A percentile compares a stretch with the other conserved stretches of the same genome.
phyloP scores from a whole-genome alignment of 23 red algal genomes.

The Gracilaria gracilis region DNA sequence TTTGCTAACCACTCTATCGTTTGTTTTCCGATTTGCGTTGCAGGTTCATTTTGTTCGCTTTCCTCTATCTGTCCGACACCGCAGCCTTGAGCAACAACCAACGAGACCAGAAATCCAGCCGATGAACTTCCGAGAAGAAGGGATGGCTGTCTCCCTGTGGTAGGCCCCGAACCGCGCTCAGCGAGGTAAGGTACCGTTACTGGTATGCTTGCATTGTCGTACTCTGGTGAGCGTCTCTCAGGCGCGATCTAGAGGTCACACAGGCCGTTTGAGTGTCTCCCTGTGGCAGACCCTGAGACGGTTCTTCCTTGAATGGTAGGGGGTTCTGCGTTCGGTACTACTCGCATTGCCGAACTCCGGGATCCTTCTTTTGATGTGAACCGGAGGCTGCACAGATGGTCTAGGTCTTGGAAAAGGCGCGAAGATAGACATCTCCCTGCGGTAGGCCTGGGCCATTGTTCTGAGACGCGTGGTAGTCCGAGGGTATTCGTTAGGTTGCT shows the following conservation, averaged over 20 bases:
- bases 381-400: neutral
- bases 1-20: too few relatives aligned
- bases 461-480: neutral
- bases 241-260: neutral
- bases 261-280: neutral
- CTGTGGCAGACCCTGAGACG: neutral
- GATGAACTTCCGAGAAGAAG: neutral
- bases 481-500: neutral
- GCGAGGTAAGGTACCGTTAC: neutral
- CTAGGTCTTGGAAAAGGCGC: constrained; percentile 31
- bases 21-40: too few relatives aligned
- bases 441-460: constrained; percentile 1
- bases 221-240: neutral
- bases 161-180: neutral
- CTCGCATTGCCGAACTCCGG: neutral
- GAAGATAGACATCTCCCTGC: constrained; percentile 23
- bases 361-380: neutral
- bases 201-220: neutral
- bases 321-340: neutral
- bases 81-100: neutral
- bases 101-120: constrained; percentile 18
- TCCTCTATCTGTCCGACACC: neutral
- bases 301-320: neutral
- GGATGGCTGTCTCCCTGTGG: neutral
- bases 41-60: neutral